Conservation (phyloP, 2,329 filamentous ascomycete genomes). For the Trichoderma breve region DNA sequence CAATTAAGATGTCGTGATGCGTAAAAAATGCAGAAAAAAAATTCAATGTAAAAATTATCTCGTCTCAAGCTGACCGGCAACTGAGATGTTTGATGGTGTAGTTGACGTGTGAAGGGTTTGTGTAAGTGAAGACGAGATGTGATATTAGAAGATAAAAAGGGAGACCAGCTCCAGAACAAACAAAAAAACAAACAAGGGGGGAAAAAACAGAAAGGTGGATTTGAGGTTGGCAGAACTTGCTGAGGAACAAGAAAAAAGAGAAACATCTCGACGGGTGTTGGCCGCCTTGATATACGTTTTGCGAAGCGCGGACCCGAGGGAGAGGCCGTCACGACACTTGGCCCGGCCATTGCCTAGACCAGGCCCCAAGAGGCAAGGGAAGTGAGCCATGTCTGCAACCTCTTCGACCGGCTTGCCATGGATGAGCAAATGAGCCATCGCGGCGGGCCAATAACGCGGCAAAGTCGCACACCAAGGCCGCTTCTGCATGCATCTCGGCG, state of each 20-base stretch:
- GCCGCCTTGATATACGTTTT: slow-evolving; percentile 20
- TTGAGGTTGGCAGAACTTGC: slow-evolving; percentile 60
- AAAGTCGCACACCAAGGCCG: slow-evolving; percentile 1
- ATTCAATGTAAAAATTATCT: slow-evolving; percentile 23
- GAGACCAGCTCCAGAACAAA: slow-evolving; percentile 56
- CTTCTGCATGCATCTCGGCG: slow-evolving; percentile 1
- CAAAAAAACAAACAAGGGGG: slow-evolving; percentile 36
- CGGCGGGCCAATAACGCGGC: slow-evolving; percentile 17
- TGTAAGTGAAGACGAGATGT: slow-evolving; percentile 32
- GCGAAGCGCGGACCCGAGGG: slow-evolving; percentile 8
- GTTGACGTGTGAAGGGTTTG: slow-evolving; percentile 15
- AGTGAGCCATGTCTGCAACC: not conserved
- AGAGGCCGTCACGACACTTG: not conserved
- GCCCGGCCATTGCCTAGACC: not conserved
- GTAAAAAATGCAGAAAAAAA: slow-evolving; percentile 24
- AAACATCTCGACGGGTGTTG: slow-evolving; percentile 32
- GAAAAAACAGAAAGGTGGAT: slow-evolving; percentile 52
- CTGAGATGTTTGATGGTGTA: slow-evolving; percentile 28
- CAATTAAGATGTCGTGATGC: slow-evolving; percentile 25
- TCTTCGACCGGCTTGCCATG: not conserved
- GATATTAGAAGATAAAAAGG: slow-evolving; percentile 33
- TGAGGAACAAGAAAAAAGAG: slow-evolving; percentile 55
- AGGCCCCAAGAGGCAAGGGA: slow-evolving; percentile 4
- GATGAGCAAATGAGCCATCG: not conserved
- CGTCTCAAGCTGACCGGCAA: slow-evolving; percentile 44